These are phyloP conservation scores for Anisodus acutangulus DNA, from an alignment of 257 asterid species.

Conservation along the genomic window DNA sequence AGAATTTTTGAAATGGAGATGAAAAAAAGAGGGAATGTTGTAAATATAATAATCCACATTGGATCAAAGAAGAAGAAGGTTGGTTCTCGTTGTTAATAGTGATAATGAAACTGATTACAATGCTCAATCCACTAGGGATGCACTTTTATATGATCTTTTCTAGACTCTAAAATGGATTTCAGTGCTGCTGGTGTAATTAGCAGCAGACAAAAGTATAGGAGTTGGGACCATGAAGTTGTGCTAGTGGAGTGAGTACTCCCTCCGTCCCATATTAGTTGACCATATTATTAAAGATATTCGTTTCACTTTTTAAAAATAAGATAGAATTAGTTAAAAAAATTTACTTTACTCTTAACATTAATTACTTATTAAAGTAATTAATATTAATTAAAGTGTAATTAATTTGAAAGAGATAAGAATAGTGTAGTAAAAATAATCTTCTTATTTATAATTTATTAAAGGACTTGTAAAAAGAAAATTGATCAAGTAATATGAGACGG, in stretches of 20 bases:
- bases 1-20: background rate
- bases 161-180: slow-evolving; percentile 12
- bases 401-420: no score
- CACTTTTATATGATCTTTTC: background rate
- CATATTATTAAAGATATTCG: no score
- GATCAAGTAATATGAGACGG: no score
- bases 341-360: no score
- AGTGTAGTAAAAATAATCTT: no score
- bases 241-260: background rate
- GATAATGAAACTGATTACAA: slow-evolving; percentile 32
- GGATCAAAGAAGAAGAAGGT: slow-evolving; percentile 22
- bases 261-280: no score
- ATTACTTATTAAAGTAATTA: no score
- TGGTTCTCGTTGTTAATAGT: background rate
- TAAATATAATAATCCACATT: slow-evolving; percentile 10
- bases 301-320: no score
- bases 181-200: background rate
- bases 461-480: no score
- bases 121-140: background rate
- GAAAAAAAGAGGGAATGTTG: slow-evolving; percentile 44
- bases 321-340: no score
- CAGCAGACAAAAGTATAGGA: slow-evolving; percentile 27
- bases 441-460: no score
- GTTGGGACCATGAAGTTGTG: slow-evolving; percentile 10
- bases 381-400: no score